Conservation (phyloP, 768 basidiomycete species). For the Serendipita vermifera region DNA sequence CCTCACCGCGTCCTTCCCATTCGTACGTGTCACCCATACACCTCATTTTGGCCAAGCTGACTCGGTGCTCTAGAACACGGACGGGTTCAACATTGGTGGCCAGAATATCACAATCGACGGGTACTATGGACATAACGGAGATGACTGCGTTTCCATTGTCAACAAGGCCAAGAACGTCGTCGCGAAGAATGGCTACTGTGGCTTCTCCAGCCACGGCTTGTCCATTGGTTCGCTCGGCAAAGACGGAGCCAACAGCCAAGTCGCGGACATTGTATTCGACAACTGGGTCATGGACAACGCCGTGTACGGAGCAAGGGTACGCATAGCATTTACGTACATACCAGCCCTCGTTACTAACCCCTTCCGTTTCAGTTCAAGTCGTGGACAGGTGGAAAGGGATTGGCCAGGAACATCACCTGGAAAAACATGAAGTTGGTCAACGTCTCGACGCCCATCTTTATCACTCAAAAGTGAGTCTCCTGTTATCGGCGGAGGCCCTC, state of each 20-base stretch:
- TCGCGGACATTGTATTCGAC: conserved; percentile 34
- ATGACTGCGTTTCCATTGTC: conserved; percentile 38
- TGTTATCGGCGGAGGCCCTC: not conserved
- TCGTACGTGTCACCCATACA: not conserved
- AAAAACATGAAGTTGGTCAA: conserved; percentile 32
- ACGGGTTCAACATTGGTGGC: conserved; percentile 21
- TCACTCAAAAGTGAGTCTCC: conserved; percentile 31
- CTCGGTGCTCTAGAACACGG: conserved; percentile 36
- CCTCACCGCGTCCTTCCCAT: conserved; percentile 23
- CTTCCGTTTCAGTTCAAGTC: conserved; percentile 35
- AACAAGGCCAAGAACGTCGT: conserved; percentile 34
- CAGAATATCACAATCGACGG: conserved; percentile 20
- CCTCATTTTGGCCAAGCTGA: conserved; percentile 11
- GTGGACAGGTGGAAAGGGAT: conserved; percentile 36
- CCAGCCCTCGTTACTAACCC: not conserved
- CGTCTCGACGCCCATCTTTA: conserved; percentile 35
- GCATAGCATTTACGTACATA: conserved; percentile 12
- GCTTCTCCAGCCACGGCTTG: conserved; percentile 36
- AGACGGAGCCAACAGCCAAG: conserved; percentile 28
- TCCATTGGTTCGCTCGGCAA: conserved; percentile 37
- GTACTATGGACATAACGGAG: conserved; percentile 34
- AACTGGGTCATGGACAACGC: conserved; percentile 40
- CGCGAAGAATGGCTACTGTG: conserved; percentile 34
- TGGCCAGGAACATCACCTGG: conserved; percentile 38
- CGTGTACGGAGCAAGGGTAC: conserved; percentile 33